phyloP scores from a whole-genome alignment of 2,329 filamentous ascomycete genomes.

The Fusarium sp. region DNA sequence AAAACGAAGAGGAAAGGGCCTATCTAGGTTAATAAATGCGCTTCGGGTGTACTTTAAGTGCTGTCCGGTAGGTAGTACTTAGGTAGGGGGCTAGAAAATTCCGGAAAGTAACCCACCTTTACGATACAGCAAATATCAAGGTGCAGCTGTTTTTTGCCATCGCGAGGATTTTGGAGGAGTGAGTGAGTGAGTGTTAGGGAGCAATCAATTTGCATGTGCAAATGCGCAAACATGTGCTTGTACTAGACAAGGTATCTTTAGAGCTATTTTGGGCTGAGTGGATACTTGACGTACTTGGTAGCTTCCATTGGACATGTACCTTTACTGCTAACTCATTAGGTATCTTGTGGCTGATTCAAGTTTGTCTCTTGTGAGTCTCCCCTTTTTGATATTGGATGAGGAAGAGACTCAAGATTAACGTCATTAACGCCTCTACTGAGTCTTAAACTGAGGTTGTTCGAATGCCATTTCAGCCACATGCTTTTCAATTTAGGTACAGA shows the following conservation, averaged over 20 bases:
- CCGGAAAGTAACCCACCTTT: slow-evolving; percentile 28
- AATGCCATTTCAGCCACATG: not conserved
- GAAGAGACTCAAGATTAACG: not conserved
- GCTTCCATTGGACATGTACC: not conserved
- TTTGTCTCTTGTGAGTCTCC: slow-evolving; percentile 24
- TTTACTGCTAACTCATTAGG: not conserved
- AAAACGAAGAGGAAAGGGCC: not conserved
- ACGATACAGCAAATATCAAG: not conserved
- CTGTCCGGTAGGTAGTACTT: not conserved
- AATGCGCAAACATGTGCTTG: slow-evolving; percentile 31
- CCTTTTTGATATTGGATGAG: not conserved
- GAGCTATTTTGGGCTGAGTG: slow-evolving; percentile 32
- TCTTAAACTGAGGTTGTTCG: not conserved
- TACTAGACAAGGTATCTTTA: slow-evolving; percentile 29
- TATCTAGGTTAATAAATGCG: slow-evolving; percentile 18
- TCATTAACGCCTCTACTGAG: not conserved
- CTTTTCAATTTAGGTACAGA: not conserved
- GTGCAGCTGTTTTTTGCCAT: slow-evolving; percentile 28
- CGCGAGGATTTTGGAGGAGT: slow-evolving; percentile 5
- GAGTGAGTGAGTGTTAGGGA: not conserved
- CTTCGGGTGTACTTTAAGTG: not conserved
- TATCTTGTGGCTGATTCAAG: slow-evolving; percentile 19
- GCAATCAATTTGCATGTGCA: slow-evolving; percentile 29
- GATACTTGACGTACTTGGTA: slow-evolving; percentile 22
- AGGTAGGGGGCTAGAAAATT: slow-evolving; percentile 3